Evolutionary conservation across 305 asterid species (phyloP).

Genomic region (Nicotiana rustica): DNA sequence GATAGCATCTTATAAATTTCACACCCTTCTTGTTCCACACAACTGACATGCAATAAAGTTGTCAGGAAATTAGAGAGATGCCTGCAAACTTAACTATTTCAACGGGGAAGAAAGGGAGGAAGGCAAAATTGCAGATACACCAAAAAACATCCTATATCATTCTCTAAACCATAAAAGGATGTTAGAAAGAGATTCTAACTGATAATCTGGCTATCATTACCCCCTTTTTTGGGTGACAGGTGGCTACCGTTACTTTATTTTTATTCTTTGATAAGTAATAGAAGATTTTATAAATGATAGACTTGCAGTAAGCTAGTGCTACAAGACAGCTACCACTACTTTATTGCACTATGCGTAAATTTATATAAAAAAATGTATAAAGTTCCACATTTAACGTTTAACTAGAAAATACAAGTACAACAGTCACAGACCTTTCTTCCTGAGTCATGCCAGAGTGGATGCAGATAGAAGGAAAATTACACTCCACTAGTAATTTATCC

Average conservation of each 20-base stretch:
- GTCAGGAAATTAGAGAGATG: background rate
- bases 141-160: background rate
- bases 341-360: background rate
- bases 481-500: conserved; percentile 87
- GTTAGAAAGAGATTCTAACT: background rate
- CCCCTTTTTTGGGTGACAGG: background rate
- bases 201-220: background rate
- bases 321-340: background rate
- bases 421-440: conserved; percentile 71
- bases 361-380: background rate
- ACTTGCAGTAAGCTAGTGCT: too few species aligned
- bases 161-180: background rate
- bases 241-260: background rate
- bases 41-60: background rate
- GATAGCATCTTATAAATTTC: background rate
- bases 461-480: conserved; percentile 89
- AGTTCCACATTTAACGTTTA: background rate
- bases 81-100: background rate
- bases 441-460: conserved; percentile 97
- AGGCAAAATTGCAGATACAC: background rate
- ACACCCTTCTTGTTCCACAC: background rate
- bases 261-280: too few species aligned
- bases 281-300: too few species aligned
- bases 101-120: background rate
- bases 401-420: background rate